A percentile compares a stretch with the other conserved stretches of the same genome.
Evolutionary conservation across 73 alveolate species (phyloP).

Genomic region (Paraurostyla sp.): DNA sequence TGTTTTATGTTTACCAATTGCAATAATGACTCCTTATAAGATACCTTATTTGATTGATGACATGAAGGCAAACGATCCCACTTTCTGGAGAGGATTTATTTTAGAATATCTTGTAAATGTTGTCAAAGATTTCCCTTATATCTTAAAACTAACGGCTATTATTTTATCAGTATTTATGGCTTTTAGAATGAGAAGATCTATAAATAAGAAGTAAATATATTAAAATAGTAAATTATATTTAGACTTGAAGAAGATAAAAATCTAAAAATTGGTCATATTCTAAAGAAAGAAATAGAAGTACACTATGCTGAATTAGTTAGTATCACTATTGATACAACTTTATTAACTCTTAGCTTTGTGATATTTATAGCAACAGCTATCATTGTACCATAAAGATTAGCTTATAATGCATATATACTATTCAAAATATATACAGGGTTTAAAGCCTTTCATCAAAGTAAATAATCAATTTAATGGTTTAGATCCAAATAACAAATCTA

Average conservation of each 20-base stretch:
- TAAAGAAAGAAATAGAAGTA: not conserved
- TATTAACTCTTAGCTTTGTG: too few relatives aligned
- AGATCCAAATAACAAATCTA: too few relatives aligned
- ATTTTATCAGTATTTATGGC: not conserved
- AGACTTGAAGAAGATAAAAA: not conserved
- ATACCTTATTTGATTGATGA: too few relatives aligned
- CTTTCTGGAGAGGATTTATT: not conserved
- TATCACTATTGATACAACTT: too few relatives aligned
- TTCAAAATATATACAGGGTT: too few relatives aligned
- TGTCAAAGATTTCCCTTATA: constrained; percentile 14
- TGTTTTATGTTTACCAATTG: too few relatives aligned
- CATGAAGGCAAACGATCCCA: not conserved
- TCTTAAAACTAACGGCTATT: not conserved
- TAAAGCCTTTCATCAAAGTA: too few relatives aligned
- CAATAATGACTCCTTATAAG: too few relatives aligned
- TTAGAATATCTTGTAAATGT: not conserved
- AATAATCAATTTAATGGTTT: too few relatives aligned
- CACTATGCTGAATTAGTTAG: not conserved
- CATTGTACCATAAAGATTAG: too few relatives aligned
- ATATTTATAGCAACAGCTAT: too few relatives aligned
- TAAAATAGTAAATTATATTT: not conserved
- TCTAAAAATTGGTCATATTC: not conserved
- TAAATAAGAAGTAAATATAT: not conserved
- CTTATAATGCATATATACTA: too few relatives aligned
- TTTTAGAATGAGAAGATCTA: not conserved